Conservation (phyloP, 192 early-diverging fungal genomes). For the Linnemannia exigua region DNA sequence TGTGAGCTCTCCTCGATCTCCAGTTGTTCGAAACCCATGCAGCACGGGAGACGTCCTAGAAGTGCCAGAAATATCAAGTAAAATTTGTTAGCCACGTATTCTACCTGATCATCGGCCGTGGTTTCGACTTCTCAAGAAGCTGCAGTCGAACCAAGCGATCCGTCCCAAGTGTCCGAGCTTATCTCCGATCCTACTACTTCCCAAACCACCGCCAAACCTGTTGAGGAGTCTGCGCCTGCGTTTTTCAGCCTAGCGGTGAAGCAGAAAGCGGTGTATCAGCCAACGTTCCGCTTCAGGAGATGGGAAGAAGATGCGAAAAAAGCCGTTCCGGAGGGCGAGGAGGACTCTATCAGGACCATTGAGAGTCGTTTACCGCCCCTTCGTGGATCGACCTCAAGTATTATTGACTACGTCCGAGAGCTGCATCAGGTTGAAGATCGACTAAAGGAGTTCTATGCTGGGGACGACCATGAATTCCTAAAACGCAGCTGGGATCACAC, state of each 20-base stretch:
- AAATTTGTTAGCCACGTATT: too few relatives aligned
- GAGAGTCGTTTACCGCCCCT: background rate
- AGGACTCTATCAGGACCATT: background rate
- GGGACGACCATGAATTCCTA: background rate
- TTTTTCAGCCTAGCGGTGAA: constrained; percentile 3
- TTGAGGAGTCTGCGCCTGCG: background rate
- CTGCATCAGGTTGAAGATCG: constrained; percentile 15
- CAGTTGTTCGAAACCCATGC: constrained; percentile 12
- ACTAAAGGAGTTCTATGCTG: background rate
- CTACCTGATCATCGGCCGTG: too few relatives aligned
- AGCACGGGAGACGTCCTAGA: constrained; percentile 11
- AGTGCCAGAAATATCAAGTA: background rate
- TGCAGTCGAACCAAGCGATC: too few relatives aligned
- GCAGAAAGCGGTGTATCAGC: background rate
- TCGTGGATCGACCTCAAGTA: background rate
- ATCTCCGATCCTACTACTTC: too few relatives aligned
- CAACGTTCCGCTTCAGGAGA: background rate
- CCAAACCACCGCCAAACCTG: too few relatives aligned
- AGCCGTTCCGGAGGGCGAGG: background rate
- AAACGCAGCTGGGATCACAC: background rate
- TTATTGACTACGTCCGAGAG: constrained; percentile 1
- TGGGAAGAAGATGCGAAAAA: background rate
- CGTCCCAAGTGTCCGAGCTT: too few relatives aligned
- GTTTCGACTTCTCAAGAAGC: too few relatives aligned
- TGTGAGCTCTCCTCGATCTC: constrained; percentile 13